These are phyloP conservation scores for Thermomyces lanuginosus DNA, from an alignment of 2,329 filamentous ascomycete species.

Conservation along the genomic window DNA sequence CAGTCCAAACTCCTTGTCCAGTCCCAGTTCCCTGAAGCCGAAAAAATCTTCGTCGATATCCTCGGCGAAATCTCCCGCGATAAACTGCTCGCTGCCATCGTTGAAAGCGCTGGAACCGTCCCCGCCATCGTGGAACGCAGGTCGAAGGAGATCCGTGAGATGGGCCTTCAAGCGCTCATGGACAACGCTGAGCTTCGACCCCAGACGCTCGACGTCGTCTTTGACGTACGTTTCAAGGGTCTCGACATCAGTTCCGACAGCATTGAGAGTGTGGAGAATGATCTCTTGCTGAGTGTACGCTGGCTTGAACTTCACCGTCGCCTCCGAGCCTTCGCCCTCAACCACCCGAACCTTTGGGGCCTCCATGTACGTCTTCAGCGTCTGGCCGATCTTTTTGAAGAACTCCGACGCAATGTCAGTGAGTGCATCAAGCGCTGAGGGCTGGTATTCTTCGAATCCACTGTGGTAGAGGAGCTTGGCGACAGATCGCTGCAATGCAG, in stretches of 20 bases:
- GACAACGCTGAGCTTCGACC: slow-evolving; percentile 60
- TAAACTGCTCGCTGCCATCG: slow-evolving; percentile 91
- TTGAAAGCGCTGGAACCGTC: slow-evolving; percentile 88
- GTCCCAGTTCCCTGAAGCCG: slow-evolving; percentile 84
- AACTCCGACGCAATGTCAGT: slow-evolving; percentile 83
- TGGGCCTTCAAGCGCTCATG: slow-evolving; percentile 92
- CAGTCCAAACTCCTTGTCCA: slow-evolving; percentile 79
- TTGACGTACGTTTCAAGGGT: slow-evolving; percentile 71
- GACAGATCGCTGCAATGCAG: slow-evolving; percentile 75
- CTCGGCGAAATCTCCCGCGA: slow-evolving; percentile 91
- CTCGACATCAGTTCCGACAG: slow-evolving; percentile 70
- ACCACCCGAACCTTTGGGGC: slow-evolving; percentile 53
- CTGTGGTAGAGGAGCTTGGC: slow-evolving; percentile 92
- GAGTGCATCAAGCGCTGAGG: slow-evolving; percentile 75
- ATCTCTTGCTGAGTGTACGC: slow-evolving; percentile 73
- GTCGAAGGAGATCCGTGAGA: slow-evolving; percentile 80
- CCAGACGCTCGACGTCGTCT: slow-evolving; percentile 80
- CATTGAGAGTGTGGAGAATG: slow-evolving; percentile 67
- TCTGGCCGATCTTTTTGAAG: slow-evolving; percentile 66
- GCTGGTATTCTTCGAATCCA: slow-evolving; percentile 93
- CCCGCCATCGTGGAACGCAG: slow-evolving; percentile 64
- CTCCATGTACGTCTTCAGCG: slow-evolving; percentile 69
- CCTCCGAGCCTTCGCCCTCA: slow-evolving; percentile 24
- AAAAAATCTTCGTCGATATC: slow-evolving; percentile 98
- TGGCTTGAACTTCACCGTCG: slow-evolving; percentile 40